Base-by-base conservation (phyloP, 106 monocot genomes). In the Vanilla planifolia region DNA sequence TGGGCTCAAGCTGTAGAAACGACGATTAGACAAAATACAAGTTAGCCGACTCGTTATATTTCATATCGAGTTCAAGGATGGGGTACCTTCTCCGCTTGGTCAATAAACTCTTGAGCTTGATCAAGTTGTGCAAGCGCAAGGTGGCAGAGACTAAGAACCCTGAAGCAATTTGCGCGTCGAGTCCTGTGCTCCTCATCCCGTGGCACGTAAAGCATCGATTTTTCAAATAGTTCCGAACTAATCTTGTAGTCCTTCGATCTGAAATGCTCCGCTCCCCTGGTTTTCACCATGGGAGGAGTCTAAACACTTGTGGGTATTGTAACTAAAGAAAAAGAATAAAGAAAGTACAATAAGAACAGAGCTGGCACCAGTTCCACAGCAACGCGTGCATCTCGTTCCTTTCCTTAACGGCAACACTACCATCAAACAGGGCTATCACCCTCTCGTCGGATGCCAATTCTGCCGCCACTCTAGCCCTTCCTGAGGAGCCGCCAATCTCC, bases 231-330 rank as follows among this genome's bases (percentile, higher is more conserved):
- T 48, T 87, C 91, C 0, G 77, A 76, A 16, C 81, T 81, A 8
- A 72, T 73, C 20, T 77, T 77, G 27, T 79, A 90, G 8, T 91
- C 87, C 36, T 88, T 83, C 13, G 52, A 55, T 48, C 72, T 62
- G 64, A 98, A 98, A 81, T 85, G 79, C 60, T 98, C 96, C 0
- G 84, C 77, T 33, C 87, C 96, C 70, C 96, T 98, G 63, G 48
- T 51, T 55, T 48, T 26, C 2, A 43, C 50, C 24, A 33, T 2
- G 15, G 17, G 51, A 60, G 26, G 35, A 59, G 5, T 50, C 30
- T 26, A 62, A 46, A 55, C 30, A 9, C 28, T 37, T 59, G 53
- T 4, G 30, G 29, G 1, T n/a, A n/a, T n/a, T 53, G 32, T 1
- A 22, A 50, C 24, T 6, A 28, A 32, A 29, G 30, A 53, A 29